Conservation (phyloP, 2,329 filamentous ascomycete species). For the Fusarium penzigii region DNA sequence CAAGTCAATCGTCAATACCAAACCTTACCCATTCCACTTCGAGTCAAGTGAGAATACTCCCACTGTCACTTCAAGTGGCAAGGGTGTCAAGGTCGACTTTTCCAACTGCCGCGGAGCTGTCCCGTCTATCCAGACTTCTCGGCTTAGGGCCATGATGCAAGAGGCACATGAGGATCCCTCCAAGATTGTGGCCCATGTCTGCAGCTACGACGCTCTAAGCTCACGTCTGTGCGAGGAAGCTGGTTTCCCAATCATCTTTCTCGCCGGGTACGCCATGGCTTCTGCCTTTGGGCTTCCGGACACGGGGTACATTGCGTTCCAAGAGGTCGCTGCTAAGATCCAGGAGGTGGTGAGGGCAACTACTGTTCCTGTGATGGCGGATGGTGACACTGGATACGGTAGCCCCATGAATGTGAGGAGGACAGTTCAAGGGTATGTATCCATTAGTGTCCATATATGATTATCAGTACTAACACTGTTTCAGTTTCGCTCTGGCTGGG, state of each 20-base stretch:
- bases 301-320: slow-evolving; percentile 50
- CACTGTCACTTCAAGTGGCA: neutral
- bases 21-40: slow-evolving; percentile 10
- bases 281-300: slow-evolving; percentile 45
- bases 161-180: slow-evolving; percentile 41
- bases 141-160: slow-evolving; percentile 39
- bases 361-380: slow-evolving; percentile 43
- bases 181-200: slow-evolving; percentile 46
- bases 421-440: slow-evolving; percentile 39
- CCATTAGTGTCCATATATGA: fast-evolving
- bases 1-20: slow-evolving; percentile 11
- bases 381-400: slow-evolving; percentile 51
- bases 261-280: slow-evolving; percentile 44
- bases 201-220: slow-evolving; percentile 45
- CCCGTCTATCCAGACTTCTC: slow-evolving; percentile 41
- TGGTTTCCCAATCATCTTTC: slow-evolving; percentile 47
- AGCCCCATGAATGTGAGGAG: slow-evolving; percentile 48
- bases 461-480: neutral
- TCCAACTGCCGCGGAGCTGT: slow-evolving; percentile 38
- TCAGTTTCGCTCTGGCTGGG: slow-evolving; percentile 42
- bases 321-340: slow-evolving; percentile 47
- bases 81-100: slow-evolving; percentile 6
- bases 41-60: slow-evolving; percentile 6
- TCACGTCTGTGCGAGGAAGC: slow-evolving; percentile 47
- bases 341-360: slow-evolving; percentile 42